Conservation (phyloP, 805 yeast species). For the Candida qinlingensis region DNA sequence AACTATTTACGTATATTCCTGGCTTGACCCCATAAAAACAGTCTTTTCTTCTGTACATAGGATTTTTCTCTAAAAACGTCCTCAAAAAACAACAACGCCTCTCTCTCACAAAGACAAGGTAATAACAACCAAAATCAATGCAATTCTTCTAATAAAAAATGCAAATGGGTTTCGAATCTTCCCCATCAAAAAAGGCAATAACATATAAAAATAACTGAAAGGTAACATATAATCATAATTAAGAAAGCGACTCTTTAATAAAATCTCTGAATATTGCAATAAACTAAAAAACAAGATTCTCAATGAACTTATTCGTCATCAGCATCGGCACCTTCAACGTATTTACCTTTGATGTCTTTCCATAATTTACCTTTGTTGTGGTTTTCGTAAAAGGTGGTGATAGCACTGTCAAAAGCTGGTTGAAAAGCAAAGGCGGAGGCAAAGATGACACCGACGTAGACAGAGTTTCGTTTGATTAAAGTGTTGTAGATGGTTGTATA, state of each 20-base stretch:
- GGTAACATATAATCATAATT: neutral
- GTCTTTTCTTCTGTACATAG: neutral
- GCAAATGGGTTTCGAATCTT: slow-evolving; percentile 1
- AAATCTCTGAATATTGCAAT: neutral
- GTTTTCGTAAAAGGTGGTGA: slow-evolving; percentile 66
- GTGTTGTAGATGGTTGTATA: slow-evolving; percentile 54
- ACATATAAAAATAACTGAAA: neutral
- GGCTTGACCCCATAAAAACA: neutral
- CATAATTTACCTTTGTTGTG: slow-evolving; percentile 85
- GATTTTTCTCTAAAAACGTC: neutral
- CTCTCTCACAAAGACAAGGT: neutral
- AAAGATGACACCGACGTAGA: slow-evolving; percentile 77
- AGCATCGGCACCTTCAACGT: slow-evolving; percentile 55
- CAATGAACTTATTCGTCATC: slow-evolving; percentile 41
- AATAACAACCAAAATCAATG: too few relatives aligned
- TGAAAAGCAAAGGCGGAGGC: slow-evolving; percentile 85
- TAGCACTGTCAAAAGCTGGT: slow-evolving; percentile 61
- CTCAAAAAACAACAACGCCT: neutral
- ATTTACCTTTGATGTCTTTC: slow-evolving; percentile 65
- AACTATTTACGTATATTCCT: slow-evolving; percentile 11
- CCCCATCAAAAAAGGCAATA: neutral
- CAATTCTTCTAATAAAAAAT: neutral
- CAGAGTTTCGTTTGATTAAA: slow-evolving; percentile 84
- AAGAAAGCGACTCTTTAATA: neutral
- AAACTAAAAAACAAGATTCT: neutral